Percentiles rank a stretch among this genome's conserved stretches.
Evolutionary conservation across 352 stramenopile species (phyloP).

Genomic region (Globisporangium emineosum): DNA sequence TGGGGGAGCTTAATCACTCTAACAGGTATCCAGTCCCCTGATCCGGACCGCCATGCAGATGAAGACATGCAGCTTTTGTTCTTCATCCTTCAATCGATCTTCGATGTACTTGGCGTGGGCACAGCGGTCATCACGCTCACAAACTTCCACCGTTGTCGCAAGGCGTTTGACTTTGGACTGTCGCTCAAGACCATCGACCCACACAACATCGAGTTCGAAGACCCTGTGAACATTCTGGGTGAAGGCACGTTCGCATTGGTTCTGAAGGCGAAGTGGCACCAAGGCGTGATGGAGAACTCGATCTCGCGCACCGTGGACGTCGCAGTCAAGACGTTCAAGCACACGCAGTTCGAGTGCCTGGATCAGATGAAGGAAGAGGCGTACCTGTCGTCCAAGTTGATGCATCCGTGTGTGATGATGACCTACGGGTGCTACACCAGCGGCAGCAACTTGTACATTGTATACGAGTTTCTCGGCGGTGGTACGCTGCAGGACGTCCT

Average conservation of each 20-base stretch:
- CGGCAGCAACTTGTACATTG: slow-evolving; percentile 77
- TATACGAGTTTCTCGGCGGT: slow-evolving; percentile 77
- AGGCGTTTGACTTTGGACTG: slow-evolving; percentile 74
- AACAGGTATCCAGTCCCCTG: slow-evolving; percentile 42
- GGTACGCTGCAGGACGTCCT: slow-evolving; percentile 81
- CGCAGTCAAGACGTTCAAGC: slow-evolving; percentile 81
- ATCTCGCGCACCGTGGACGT: slow-evolving; percentile 55
- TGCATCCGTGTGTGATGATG: slow-evolving; percentile 82
- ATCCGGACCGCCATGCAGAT: slow-evolving; percentile 15
- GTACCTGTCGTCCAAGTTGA: slow-evolving; percentile 72
- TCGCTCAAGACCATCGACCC: slow-evolving; percentile 78
- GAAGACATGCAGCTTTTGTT: slow-evolving; percentile 27
- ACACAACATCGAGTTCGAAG: slow-evolving; percentile 74
- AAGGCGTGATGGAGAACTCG: slow-evolving; percentile 43
- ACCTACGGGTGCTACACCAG: slow-evolving; percentile 83
- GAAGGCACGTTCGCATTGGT: slow-evolving; percentile 81
- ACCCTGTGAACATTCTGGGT: slow-evolving; percentile 73
- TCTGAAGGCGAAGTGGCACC: slow-evolving; percentile 66
- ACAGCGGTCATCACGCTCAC: slow-evolving; percentile 69
- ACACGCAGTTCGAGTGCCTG: slow-evolving; percentile 69
- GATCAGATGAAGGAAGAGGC: slow-evolving; percentile 83
- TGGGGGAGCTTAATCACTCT: slow-evolving; percentile 70
- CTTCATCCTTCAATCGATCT: slow-evolving; percentile 61
- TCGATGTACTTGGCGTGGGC: slow-evolving; percentile 62
- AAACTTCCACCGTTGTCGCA: slow-evolving; percentile 69